Conservation (phyloP, 2,329 filamentous ascomycete species). For the Scytalidium lignicola region DNA sequence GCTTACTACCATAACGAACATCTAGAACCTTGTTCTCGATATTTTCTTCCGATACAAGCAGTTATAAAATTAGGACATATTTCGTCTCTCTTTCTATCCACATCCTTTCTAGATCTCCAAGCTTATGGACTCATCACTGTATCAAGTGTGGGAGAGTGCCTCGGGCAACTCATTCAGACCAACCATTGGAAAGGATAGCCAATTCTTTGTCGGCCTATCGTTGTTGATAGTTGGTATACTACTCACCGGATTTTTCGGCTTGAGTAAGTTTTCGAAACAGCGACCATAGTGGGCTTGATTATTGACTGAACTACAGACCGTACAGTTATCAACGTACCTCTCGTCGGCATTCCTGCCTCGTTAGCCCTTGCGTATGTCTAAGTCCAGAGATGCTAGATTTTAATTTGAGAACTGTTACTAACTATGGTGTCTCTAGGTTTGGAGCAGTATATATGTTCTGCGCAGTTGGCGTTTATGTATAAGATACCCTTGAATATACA, state of each 20-base stretch:
- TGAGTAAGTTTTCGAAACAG: conserved; percentile 57
- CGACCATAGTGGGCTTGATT: not conserved
- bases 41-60: too few relatives aligned
- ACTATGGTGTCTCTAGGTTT: conserved; percentile 51
- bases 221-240: conserved; percentile 69
- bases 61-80: too few relatives aligned
- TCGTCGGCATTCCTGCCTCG: conserved; percentile 82
- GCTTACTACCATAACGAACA: not conserved
- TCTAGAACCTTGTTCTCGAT: not conserved
- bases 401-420: too few relatives aligned
- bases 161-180: conserved; percentile 81
- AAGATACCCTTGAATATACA: conserved; percentile 14
- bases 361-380: conserved; percentile 82
- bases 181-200: conserved; percentile 71
- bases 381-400: not conserved
- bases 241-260: conserved; percentile 72
- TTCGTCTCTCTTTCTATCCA: too few relatives aligned
- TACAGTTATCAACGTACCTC: conserved; percentile 68
- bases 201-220: conserved; percentile 75
- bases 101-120: conserved; percentile 7
- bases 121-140: conserved; percentile 75
- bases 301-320: conserved; percentile 57
- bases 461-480: conserved; percentile 97
- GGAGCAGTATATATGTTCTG: conserved; percentile 98
- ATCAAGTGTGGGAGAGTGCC: conserved; percentile 91